These are phyloP conservation scores for Cyclotella cryptica DNA, from an alignment of 108 stramenopile species.

Conservation along the genomic window DNA sequence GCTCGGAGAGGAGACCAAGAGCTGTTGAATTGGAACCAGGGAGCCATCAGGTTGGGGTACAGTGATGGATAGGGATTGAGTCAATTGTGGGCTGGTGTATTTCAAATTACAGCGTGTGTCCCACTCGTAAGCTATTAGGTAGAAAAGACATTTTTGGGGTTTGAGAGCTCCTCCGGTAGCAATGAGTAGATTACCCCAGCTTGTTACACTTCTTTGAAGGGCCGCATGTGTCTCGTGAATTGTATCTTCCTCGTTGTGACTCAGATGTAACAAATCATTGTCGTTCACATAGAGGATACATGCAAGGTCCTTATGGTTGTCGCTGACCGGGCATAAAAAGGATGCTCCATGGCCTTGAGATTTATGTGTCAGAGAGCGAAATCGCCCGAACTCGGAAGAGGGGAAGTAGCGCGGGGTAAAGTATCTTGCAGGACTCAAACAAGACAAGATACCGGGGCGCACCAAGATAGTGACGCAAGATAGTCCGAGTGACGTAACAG, in stretches of 20 bases:
- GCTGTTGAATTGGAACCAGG: not conserved
- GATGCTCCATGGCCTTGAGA: conserved; percentile 2
- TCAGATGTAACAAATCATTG: conserved; percentile 9
- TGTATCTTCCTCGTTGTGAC: not conserved
- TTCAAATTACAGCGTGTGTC: not conserved
- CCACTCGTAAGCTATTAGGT: conserved; percentile 1
- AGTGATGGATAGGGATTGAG: not conserved
- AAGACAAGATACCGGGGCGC: too few relatives aligned
- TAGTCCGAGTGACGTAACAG: too few relatives aligned
- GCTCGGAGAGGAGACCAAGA: not conserved
- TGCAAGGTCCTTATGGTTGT: not conserved
- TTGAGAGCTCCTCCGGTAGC: too few relatives aligned
- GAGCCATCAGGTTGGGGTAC: not conserved
- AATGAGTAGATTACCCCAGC: conserved; percentile 18
- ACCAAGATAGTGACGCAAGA: too few relatives aligned
- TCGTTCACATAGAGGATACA: conserved; percentile 5
- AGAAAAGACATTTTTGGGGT: conserved; percentile 11
- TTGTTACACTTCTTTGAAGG: not conserved
- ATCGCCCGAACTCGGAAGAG: too few relatives aligned
- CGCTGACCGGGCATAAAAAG: conserved; percentile 6
- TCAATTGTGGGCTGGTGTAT: not conserved
- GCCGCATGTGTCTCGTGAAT: not conserved
- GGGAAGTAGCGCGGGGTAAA: too few relatives aligned
- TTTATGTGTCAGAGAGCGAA: too few relatives aligned
- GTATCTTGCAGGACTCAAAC: too few relatives aligned